Base-by-base conservation (phyloP, 1,284 basidiomycete genomes). In the Apiotrichum akiyoshidainum region DNA sequence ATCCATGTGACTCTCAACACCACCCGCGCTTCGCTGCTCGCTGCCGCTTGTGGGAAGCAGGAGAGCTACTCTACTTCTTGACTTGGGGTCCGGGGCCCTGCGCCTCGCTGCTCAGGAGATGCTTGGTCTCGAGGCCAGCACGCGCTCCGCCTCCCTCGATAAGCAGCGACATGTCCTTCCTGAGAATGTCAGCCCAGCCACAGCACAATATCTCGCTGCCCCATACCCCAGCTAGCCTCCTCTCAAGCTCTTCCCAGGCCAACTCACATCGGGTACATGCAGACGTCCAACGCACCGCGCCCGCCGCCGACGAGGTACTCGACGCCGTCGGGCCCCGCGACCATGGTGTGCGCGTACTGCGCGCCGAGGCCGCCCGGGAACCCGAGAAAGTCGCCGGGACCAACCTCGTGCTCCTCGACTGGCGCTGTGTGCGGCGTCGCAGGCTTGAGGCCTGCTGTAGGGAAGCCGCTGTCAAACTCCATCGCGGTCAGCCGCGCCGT, bases 251-350 rank as follows among this genome's bases (percentile, higher is more conserved):
- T 9, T 9, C 33, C 46, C 46, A 22, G 11, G 2, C 6, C 26
- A 31, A 66, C 68, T 58, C 48, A 68, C 68, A 65, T 21, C 8
- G 68, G 68, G 55, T 70, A 70, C 42, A 45, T 45, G 51, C 67
- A 67, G n/a, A 70, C 41, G 42, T 68, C 64, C 4, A 64, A 37
- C 17, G 37, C 49, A n/a, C 45, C 41, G 21, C 60, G 57, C 35
- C 59, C 66, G 14, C 67, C 65, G 11, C 68, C 68, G 26, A 64
- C 53, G 11, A 70, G 57, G 42, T 67, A 70, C 37, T 65, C 64
- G 17, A 65, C 31, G 9, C 68, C 68, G 6, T 64, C 60, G 5
- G 46, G 21, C 17, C 64, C 64, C 1, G 65, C 64, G 19, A 45
- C 48, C 13, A 70, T 34, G 6, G 55, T 56, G 57, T 70, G 68